Base-by-base conservation (phyloP, 2,329 filamentous ascomycete species). In the Botrytis fragariae region DNA sequence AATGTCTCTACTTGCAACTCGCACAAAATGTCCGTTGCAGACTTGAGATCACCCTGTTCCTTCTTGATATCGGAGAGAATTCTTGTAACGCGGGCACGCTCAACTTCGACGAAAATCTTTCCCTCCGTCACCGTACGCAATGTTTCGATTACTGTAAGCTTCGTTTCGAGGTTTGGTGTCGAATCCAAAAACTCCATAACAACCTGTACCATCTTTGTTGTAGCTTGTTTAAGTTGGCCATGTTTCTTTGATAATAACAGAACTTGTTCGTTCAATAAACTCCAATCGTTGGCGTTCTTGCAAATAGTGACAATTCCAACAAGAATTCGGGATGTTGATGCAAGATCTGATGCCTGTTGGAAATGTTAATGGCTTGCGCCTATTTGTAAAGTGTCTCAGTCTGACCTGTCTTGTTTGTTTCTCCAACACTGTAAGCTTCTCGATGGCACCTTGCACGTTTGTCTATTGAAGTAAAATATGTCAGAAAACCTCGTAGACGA, bases 71-170 rank as follows among this genome's bases (percentile, higher is more conserved):
- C 90, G 69, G 96, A 98, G 20, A 99, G 88, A 77, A 97, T 97
- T 82, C 92, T 94, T 79, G 96, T 99, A 74, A 99, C 92, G 78
- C 96, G 93, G 77, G 96, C 96, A 78, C 96, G 91, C 87, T 99
- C 96, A 71, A 99, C 96, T 86, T 99, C 96, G 79, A 99, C 95
- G 80, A 99, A 99, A 82, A 99, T 99, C 92, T 99, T 99, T 84
- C 96, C 96, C 84, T 99, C 96, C 14, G 96, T 99, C 67, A 99
- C 95, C 60, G 95, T 98, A 79, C 96, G 90, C 80, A 99, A 84
- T 1, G 95, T 97, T 84, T 99, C 95, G 80, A 99, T 99, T 74
- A 97, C 90, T 35, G 93, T 92, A 73, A 99, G 87, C 86, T 98
- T 99, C 51, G 90, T 94, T 78, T 98, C 94, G 75, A 93, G 81